Evolutionary conservation across 2,329 filamentous ascomycete species (phyloP).

Genomic region (Knoxdaviesia capensis): DNA sequence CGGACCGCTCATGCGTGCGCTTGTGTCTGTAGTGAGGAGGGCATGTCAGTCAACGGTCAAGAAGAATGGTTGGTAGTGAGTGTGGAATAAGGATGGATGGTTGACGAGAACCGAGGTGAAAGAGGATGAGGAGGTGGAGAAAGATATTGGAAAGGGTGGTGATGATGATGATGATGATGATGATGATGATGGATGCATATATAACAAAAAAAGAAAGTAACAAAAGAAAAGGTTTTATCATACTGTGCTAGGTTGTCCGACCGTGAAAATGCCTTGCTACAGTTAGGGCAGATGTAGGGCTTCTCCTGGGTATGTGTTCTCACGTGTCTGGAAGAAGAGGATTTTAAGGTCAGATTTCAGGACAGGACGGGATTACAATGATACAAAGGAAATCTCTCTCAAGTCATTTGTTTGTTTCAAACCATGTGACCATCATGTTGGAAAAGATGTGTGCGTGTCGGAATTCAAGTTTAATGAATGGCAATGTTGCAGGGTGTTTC

Average conservation of each 20-base stretch:
- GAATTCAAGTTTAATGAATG: too few relatives aligned
- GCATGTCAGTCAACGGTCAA: neutral
- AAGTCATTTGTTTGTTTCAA: too few relatives aligned
- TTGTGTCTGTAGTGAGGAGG: slow-evolving; percentile 69
- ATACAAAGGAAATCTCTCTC: too few relatives aligned
- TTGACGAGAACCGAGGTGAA: too few relatives aligned
- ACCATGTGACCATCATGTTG: too few relatives aligned
- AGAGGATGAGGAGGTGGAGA: too few relatives aligned
- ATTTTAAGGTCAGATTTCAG: slow-evolving; percentile 22
- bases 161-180: too few relatives aligned
- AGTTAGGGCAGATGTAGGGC: slow-evolving; percentile 92
- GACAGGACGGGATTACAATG: too few relatives aligned
- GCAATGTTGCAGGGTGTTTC: too few relatives aligned
- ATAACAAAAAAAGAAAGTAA: slow-evolving; percentile 12
- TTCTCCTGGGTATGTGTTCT: slow-evolving; percentile 98
- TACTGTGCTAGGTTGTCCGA: slow-evolving; percentile 99
- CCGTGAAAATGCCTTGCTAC: slow-evolving; percentile 96
- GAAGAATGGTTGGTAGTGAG: slow-evolving; percentile 20
- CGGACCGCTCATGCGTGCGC: slow-evolving; percentile 45
- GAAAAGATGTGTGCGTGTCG: too few relatives aligned
- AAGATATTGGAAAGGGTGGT: too few relatives aligned
- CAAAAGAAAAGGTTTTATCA: slow-evolving; percentile 21
- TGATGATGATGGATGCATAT: too few relatives aligned
- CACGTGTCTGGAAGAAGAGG: slow-evolving; percentile 56
- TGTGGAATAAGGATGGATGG: neutral